Conservation (phyloP, 2,329 filamentous ascomycete species). For the Colletotrichum euphorbiae region DNA sequence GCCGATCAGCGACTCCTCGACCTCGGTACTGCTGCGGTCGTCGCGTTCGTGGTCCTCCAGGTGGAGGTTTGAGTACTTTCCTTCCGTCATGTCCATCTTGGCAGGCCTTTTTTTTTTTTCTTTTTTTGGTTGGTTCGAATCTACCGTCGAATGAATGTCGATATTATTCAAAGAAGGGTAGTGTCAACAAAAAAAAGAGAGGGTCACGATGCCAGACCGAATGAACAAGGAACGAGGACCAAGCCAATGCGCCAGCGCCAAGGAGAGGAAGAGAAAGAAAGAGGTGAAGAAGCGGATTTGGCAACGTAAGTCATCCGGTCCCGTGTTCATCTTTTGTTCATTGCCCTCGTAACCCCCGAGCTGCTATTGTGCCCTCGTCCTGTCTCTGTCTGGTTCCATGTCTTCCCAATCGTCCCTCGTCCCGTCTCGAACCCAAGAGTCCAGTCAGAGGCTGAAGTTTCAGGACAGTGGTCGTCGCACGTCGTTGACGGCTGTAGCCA, state of each 20-base stretch:
- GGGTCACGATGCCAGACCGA: constrained; percentile 23
- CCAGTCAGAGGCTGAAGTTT: constrained; percentile 36
- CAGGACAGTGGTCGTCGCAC: constrained; percentile 15
- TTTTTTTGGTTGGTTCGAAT: constrained; percentile 27
- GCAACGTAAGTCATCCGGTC: not conserved
- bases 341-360: not conserved
- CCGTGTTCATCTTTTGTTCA: constrained; percentile 13
- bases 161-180: not conserved
- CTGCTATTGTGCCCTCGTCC: too few relatives aligned
- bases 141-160: constrained; percentile 12
- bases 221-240: constrained; percentile 4
- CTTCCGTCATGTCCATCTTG: constrained; percentile 37
- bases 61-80: constrained; percentile 44
- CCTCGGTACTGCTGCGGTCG: constrained; percentile 48
- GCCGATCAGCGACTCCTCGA: constrained; percentile 50
- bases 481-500: not conserved
- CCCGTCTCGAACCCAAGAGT: constrained; percentile 9
- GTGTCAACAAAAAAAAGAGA: not conserved
- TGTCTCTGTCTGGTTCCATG: not conserved
- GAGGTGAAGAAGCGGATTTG: not conserved
- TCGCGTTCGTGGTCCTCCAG: constrained; percentile 45
- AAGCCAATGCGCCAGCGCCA: constrained; percentile 36
- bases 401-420: not conserved
- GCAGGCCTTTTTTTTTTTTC: not conserved
- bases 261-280: constrained; percentile 19